These are phyloP conservation scores for Salix purpurea DNA, from an alignment of 345 rosid species.

Conservation along the genomic window DNA sequence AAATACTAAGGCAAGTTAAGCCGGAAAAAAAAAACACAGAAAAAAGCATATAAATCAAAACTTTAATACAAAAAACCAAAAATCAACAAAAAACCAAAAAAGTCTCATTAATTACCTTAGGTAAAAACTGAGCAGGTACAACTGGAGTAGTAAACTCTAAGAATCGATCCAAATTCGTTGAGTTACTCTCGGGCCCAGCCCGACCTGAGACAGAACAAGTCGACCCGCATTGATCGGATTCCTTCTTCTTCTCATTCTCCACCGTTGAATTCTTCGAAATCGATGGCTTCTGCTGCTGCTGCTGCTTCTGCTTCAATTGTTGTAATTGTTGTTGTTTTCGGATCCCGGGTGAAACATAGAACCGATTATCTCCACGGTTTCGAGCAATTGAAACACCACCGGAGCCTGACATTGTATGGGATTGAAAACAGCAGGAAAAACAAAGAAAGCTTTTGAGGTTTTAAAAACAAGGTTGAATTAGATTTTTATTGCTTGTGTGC, in stretches of 20 bases:
- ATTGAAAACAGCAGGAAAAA: background rate
- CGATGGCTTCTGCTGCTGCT: conserved; percentile 20
- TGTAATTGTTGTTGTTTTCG: conserved; percentile 38
- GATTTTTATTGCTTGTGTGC: background rate
- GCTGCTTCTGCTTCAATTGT: conserved; percentile 36
- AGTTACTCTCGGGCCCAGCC: conserved; percentile 9
- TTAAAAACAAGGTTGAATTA: background rate
- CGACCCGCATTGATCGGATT: conserved; percentile 37
- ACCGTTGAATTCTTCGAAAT: conserved; percentile 27
- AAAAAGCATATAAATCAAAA: background rate
- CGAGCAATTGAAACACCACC: conserved; percentile 29
- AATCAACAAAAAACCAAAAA: background rate
- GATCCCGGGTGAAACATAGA: conserved; percentile 42
- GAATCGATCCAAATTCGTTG: conserved; percentile 88
- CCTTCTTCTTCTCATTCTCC: conserved; percentile 28
- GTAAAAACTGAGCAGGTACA: conserved; percentile 54
- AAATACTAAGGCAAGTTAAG: background rate
- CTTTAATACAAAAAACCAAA: background rate
- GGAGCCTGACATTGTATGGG: conserved; percentile 33
- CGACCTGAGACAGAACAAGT: conserved; percentile 37
- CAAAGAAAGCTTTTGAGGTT: background rate
- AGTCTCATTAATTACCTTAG: conserved; percentile 46
- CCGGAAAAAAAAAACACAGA: background rate
- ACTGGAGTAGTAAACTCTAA: conserved; percentile 74
- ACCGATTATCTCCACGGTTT: conserved; percentile 37